These are phyloP conservation scores for Striga asiatica DNA, from an alignment of 257 asterid genomes.

Conservation along the genomic window DNA sequence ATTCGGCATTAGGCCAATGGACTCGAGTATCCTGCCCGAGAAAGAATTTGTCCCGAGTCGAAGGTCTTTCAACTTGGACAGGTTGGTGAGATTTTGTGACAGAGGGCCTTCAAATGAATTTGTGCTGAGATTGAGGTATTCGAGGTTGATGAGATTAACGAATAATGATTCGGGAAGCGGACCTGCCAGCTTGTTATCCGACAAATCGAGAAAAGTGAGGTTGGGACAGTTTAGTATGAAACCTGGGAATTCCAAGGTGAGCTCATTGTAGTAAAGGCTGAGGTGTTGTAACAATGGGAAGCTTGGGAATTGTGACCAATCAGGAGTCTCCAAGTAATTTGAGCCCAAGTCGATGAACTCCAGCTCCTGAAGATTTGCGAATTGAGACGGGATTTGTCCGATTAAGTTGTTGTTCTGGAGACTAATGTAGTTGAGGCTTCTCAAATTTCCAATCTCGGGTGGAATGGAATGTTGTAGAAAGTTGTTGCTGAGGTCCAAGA, in stretches of 20 bases:
- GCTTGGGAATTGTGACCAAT: neutral
- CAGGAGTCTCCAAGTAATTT: neutral
- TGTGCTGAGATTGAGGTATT: constrained; percentile 33
- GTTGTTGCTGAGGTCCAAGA: neutral
- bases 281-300: neutral
- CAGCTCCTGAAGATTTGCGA: neutral
- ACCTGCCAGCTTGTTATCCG: constrained; percentile 11
- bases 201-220: neutral
- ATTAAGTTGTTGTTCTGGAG: neutral
- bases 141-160: constrained; percentile 32
- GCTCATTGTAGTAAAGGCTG: neutral
- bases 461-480: neutral
- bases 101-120: constrained; percentile 48
- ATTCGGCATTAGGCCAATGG: constrained; percentile 21
- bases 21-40: constrained; percentile 43
- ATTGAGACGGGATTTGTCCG: neutral
- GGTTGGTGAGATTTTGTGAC: constrained; percentile 32
- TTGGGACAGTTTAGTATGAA: neutral
- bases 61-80: constrained; percentile 40
- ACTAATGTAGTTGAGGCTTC: neutral
- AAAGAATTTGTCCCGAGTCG: constrained; percentile 29
- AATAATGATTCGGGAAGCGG: constrained; percentile 48
- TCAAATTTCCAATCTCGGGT: neutral
- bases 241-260: neutral
- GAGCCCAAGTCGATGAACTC: neutral